phyloP scores from a whole-genome alignment of 2,329 filamentous ascomycete genomes.

The Decorospora gaudefroyi region DNA sequence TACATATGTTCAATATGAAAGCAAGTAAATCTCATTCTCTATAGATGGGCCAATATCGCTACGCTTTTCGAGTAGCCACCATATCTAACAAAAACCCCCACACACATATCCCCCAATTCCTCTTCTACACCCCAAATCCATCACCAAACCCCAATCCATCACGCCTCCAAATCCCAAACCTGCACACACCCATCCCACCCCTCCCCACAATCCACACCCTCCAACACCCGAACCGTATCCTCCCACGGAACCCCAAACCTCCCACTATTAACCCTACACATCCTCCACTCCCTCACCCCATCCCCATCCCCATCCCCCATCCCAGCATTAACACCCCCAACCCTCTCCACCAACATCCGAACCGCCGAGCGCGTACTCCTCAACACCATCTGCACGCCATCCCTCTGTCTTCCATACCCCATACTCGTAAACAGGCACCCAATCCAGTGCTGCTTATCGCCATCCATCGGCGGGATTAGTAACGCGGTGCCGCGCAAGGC shows the following conservation, averaged over 20 bases:
- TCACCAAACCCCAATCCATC: too few species aligned
- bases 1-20: too few species aligned
- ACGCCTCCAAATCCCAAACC: constrained; percentile 34
- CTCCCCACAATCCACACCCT: constrained; percentile 30
- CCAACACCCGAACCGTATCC: constrained; percentile 52
- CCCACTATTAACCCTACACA: constrained; percentile 63
- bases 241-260: constrained; percentile 62
- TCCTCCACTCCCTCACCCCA: constrained; percentile 45
- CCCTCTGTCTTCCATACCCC: constrained; percentile 53
- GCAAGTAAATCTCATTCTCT: too few species aligned
- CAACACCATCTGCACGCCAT: constrained; percentile 53
- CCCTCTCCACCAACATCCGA: constrained; percentile 52
- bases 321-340: constrained; percentile 31
- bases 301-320: constrained; percentile 11
- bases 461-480: constrained; percentile 58
- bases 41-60: too few species aligned
- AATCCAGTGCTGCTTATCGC: constrained; percentile 55
- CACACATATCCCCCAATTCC: too few species aligned
- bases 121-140: too few species aligned
- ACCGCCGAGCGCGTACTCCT: constrained; percentile 56
- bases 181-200: constrained; percentile 29
- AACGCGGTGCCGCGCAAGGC: constrained; percentile 57
- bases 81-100: too few species aligned
- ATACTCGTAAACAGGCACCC: constrained; percentile 63
- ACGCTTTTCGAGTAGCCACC: too few species aligned